Conservation (phyloP, 306 rosid genomes). For the Psophocarpus tetragonolobus region DNA sequence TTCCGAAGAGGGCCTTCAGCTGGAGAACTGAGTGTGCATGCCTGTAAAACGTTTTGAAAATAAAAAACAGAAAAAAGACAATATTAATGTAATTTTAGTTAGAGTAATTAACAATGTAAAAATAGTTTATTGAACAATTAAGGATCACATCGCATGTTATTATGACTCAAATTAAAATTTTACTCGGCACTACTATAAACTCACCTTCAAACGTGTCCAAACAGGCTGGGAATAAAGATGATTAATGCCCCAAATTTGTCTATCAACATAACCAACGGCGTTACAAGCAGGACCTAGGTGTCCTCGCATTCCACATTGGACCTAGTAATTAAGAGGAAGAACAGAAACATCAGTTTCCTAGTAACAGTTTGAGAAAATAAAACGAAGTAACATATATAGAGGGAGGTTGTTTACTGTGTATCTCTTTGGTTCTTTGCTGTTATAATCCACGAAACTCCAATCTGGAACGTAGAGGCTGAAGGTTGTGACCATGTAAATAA, state of each 20-base stretch:
- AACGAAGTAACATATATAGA: background rate
- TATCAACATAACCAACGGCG: slow-evolving; percentile 79
- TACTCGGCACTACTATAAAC: background rate
- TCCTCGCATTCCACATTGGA: slow-evolving; percentile 84
- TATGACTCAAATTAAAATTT: background rate
- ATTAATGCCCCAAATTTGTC: slow-evolving; percentile 86
- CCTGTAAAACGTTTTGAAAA: slow-evolving; percentile 31
- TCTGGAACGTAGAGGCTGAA: slow-evolving; percentile 75
- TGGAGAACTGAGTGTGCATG: slow-evolving; percentile 66
- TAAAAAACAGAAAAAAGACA: background rate
- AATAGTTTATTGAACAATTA: background rate
- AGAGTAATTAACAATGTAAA: background rate
- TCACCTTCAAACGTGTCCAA: slow-evolving; percentile 77
- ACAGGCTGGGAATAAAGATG: slow-evolving; percentile 83
- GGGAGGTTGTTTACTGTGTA: slow-evolving; percentile 50
- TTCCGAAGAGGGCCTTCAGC: slow-evolving; percentile 46
- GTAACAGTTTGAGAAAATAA: background rate
- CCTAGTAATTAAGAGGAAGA: slow-evolving; percentile 43
- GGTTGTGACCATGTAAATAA: slow-evolving; percentile 71
- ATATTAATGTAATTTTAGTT: background rate
- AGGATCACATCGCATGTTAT: background rate
- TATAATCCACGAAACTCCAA: slow-evolving; percentile 63
- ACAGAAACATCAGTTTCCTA: background rate
- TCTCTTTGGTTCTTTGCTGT: slow-evolving; percentile 18
- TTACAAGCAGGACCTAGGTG: slow-evolving; percentile 90